phyloP scores from a whole-genome alignment of 306 rosid species.

The Sesbania bispinosa region DNA sequence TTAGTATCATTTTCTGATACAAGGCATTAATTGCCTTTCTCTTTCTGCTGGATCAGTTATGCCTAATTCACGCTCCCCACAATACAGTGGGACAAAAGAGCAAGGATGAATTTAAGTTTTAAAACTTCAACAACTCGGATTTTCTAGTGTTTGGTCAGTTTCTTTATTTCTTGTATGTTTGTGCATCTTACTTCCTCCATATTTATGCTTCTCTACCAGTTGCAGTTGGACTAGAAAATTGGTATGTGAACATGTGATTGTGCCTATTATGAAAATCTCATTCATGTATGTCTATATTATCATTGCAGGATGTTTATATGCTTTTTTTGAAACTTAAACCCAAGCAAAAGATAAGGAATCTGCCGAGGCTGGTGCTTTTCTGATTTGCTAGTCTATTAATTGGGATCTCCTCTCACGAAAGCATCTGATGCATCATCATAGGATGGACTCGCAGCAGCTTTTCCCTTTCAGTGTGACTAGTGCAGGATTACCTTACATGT shows the following conservation, averaged over 20 bases:
- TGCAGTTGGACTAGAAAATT: neutral
- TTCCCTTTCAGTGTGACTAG: constrained; percentile 47
- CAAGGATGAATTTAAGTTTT: neutral
- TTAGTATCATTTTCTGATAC: no score
- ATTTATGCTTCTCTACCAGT: neutral
- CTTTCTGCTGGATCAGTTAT: neutral
- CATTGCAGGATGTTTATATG: constrained; percentile 44
- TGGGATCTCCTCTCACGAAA: neutral
- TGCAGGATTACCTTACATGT: constrained; percentile 52
- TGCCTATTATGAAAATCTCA: neutral
- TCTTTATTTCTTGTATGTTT: neutral
- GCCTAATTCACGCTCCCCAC: no score
- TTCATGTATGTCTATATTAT: constrained; percentile 15
- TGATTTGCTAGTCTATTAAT: no score
- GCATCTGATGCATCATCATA: constrained; percentile 44
- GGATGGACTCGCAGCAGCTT: constrained; percentile 76
- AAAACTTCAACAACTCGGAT: neutral
- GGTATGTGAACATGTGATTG: neutral
- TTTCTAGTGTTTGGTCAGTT: neutral
- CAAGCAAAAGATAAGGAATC: neutral
- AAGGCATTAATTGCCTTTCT: no score
- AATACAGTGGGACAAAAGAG: neutral
- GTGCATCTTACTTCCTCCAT: neutral
- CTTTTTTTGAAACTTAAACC: constrained; percentile 6
- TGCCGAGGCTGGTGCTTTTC: no score